A percentile compares a stretch with the other conserved stretches of the same genome.
phyloP scores from a whole-genome alignment of 768 basidiomycete species.

The Phaffia australis region DNA sequence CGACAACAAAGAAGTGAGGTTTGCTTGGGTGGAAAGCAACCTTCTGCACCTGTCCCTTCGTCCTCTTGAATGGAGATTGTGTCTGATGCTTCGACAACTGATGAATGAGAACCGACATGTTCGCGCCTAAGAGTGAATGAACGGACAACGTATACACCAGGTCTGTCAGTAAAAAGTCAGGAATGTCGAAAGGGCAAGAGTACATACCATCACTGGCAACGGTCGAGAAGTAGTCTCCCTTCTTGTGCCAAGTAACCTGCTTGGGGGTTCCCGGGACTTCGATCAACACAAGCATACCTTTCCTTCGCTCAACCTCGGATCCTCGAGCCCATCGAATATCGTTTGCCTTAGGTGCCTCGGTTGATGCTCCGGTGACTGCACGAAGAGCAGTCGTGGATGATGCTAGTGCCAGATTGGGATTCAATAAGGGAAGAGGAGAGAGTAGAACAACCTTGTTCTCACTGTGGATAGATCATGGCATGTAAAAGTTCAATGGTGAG shows the following conservation, averaged over 20 bases:
- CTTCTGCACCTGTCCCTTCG: slow-evolving; percentile 78
- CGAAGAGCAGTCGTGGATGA: slow-evolving; percentile 51
- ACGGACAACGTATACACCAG: too few relatives aligned
- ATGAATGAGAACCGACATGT: slow-evolving; percentile 88
- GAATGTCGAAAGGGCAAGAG: background rate
- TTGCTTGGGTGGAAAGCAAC: slow-evolving; percentile 90
- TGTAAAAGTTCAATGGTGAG: slow-evolving; percentile 28
- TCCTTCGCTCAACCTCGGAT: slow-evolving; percentile 36
- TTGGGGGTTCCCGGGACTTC: slow-evolving; percentile 47
- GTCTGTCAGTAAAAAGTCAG: slow-evolving; percentile 11
- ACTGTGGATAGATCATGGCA: slow-evolving; percentile 40
- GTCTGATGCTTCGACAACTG: slow-evolving; percentile 87
- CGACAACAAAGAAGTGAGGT: slow-evolving; percentile 95
- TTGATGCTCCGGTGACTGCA: slow-evolving; percentile 47
- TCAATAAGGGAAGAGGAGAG: slow-evolving; percentile 52
- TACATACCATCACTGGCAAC: slow-evolving; percentile 62
- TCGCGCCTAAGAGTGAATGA: slow-evolving; percentile 45
- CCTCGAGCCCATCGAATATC: slow-evolving; percentile 41
- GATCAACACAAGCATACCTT: slow-evolving; percentile 40
- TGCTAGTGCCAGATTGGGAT: slow-evolving; percentile 59
- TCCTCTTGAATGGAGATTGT: slow-evolving; percentile 93
- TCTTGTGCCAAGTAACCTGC: slow-evolving; percentile 82
- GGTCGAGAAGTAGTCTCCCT: slow-evolving; percentile 89
- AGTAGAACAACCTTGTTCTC: slow-evolving; percentile 54
- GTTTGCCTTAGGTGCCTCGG: slow-evolving; percentile 29